Evolutionary conservation across 2,329 filamentous ascomycete genomes (phyloP).

Genomic region (Diaporthe ilicicola): DNA sequence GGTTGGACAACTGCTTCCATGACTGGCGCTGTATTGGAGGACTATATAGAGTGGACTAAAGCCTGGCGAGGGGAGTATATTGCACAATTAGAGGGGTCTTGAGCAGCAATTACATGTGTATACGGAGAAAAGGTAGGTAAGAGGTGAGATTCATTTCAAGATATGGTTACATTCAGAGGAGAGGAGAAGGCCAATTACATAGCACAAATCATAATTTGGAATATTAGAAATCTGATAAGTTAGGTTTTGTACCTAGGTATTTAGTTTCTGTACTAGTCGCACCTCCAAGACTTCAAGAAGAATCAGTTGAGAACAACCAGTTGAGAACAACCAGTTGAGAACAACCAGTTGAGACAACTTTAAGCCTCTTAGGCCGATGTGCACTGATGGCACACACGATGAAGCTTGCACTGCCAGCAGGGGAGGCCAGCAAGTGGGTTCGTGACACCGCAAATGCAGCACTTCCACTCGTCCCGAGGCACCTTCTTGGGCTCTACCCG

Average conservation of each 20-base stretch:
- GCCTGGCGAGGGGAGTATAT: constrained; percentile 12
- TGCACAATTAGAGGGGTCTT: neutral
- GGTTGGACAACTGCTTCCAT: constrained; percentile 2
- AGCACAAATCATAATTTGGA: neutral
- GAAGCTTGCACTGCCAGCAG: neutral
- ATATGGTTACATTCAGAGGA: no score
- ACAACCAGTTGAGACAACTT: no score
- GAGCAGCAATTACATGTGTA: neutral
- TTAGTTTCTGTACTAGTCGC: no score
- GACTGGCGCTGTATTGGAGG: neutral
- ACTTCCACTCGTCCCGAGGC: neutral
- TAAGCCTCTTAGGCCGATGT: neutral
- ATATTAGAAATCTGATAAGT: neutral
- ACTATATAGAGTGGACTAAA: neutral
- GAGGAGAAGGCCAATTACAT: neutral
- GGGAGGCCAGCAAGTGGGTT: neutral
- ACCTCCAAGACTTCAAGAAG: no score
- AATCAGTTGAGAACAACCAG: no score
- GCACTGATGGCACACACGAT: neutral
- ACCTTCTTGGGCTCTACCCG: neutral
- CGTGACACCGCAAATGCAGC: neutral
- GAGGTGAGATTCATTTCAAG: no score
- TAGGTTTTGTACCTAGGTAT: neutral
- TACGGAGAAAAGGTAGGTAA: neutral
- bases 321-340: no score